A percentile compares a stretch with the other conserved stretches of the same genome.
Conservation (phyloP, 176 grass and related monocot genomes). For the Secale cereale region DNA sequence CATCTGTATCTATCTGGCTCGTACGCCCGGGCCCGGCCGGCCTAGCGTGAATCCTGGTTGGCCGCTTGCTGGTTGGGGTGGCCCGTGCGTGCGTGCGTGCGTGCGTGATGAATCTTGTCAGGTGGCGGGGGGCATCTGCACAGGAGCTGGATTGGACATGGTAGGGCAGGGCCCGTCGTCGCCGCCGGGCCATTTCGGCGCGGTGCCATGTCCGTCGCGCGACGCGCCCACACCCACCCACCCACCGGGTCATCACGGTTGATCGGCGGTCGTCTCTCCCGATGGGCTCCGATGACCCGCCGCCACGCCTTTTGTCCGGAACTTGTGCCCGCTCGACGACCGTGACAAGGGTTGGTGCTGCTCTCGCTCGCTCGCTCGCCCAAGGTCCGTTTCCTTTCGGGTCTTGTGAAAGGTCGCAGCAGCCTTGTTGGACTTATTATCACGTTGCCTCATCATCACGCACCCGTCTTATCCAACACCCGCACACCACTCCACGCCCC, state of each 20-base stretch:
- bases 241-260: neutral
- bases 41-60: neutral
- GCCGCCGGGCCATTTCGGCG: neutral
- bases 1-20: too few relatives aligned
- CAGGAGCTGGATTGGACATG: neutral
- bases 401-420: neutral
- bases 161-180: neutral
- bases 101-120: neutral
- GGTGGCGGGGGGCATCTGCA: neutral
- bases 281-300: neutral
- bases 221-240: neutral
- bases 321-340: neutral
- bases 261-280: neutral
- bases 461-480: neutral
- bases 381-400: neutral
- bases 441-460: neutral
- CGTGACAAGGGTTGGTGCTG: neutral
- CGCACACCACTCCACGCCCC: neutral
- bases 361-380: too few relatives aligned
- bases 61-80: neutral
- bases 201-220: neutral
- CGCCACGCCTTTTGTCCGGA: neutral
- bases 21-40: too few relatives aligned
- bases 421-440: neutral
- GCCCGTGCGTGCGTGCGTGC: conserved; percentile 10